Base-by-base conservation (phyloP, 176 grass and related monocot species). In the Ensete ventricosum region DNA sequence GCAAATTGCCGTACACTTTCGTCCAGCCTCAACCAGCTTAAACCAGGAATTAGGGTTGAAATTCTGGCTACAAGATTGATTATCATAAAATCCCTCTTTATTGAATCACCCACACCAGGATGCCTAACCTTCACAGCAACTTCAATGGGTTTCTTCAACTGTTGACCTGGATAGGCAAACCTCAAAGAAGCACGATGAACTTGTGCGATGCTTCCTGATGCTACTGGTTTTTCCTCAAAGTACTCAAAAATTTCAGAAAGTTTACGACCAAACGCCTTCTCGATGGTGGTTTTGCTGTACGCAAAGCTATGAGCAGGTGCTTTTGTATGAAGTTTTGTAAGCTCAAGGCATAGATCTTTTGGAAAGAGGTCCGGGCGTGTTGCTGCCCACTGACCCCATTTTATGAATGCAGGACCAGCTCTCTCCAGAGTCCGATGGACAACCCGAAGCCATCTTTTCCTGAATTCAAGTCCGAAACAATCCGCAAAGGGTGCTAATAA, bases 371-470 rank as follows among this genome's bases (percentile, higher is more conserved):
- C 93, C 21, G 93, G 93, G 2, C 93, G 82, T 55, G 93, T 97
- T 55, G 93, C 93, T 78, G 90, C 93, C 93, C 93, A 97, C 84
- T 97, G 93, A 66, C 93, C 93, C 93, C 93, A 97, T 76, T 97
- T 97, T 81, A 97, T 97, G 79, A 93, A 97, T 27, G 93, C 93
- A 60, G 93, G 93, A 7, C 93, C 93, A 9, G 87, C 93, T 78
- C 78, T 97, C 81, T 97, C 93, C 3, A 97, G 85, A 66, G 89
- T 90, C 50, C 6, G 74, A 12, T 89, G 87, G 49, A 93, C 88
- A 71, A 92, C 80, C 20, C 25, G 27, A 79, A 97, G 83, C 93
- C 93, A 97, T 77, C 72, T 83, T 83, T 78, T 97, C 72, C 90
- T 89, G 49, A 90, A 97, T 27, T 73, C 81, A 79, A 79, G 13